These are phyloP conservation scores for Polyporus tsugae DNA, from an alignment of 1,284 basidiomycete genomes.

Conservation along the genomic window DNA sequence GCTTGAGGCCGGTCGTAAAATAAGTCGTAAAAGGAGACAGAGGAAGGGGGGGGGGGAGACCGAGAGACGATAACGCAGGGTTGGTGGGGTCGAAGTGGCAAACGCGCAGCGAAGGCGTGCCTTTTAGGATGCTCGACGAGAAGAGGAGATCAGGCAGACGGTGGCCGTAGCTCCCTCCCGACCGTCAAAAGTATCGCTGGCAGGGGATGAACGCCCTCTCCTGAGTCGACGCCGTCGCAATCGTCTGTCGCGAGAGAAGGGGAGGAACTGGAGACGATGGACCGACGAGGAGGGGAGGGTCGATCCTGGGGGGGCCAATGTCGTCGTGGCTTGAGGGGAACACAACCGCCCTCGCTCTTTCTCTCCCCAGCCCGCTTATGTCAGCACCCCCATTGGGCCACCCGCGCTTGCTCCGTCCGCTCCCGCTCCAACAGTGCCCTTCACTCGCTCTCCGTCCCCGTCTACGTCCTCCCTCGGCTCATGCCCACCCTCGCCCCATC, in stretches of 20 bases:
- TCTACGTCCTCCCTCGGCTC: not conserved
- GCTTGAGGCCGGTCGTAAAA: conserved; percentile 55
- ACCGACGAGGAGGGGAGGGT: conserved; percentile 51
- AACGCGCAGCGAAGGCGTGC: conserved; percentile 93
- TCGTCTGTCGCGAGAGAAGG: conserved; percentile 49
- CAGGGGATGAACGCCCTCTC: conserved; percentile 42
- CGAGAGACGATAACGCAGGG: conserved; percentile 43
- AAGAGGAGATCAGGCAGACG: conserved; percentile 48
- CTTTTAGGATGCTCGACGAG: conserved; percentile 63
- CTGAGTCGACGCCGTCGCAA: conserved; percentile 50
- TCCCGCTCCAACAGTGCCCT: not conserved
- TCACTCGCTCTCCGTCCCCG: not conserved
- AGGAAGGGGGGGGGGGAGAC: conserved; percentile 44
- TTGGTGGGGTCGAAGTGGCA: conserved; percentile 57
- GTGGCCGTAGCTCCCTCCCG: conserved; percentile 36
- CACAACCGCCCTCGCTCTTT: conserved; percentile 30
- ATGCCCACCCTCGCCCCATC: conserved; percentile 7
- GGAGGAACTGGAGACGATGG: conserved; percentile 46
- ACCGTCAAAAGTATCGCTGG: conserved; percentile 42
- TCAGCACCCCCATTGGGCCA: conserved; percentile 26
- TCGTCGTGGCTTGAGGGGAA: conserved; percentile 42
- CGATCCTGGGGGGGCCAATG: conserved; percentile 52
- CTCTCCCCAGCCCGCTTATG: conserved; percentile 34
- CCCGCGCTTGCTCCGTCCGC: conserved; percentile 16
- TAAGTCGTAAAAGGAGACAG: conserved; percentile 48